Evolutionary conservation across 192 early-diverging fungal genomes (phyloP).

Genomic region (Coemansia sp.): DNA sequence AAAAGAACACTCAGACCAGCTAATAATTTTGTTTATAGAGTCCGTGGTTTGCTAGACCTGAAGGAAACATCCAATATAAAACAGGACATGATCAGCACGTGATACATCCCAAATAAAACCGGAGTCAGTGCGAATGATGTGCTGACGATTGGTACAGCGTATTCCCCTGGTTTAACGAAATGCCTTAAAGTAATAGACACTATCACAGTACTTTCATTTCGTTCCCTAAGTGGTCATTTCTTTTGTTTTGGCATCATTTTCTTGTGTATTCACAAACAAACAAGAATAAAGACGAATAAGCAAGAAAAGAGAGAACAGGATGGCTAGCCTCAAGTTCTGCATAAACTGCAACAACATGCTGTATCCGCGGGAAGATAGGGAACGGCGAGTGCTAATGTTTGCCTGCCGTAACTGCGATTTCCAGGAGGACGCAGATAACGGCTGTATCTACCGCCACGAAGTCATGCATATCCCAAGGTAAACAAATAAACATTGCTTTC

Average conservation of each 20-base stretch:
- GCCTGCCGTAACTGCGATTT: slow-evolving; percentile 79
- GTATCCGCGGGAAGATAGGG: slow-evolving; percentile 73
- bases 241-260: too few species aligned
- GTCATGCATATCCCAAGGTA: slow-evolving; percentile 60
- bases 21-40: not conserved
- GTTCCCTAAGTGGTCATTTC: not conserved
- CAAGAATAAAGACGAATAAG: not conserved
- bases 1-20: not conserved
- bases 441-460: slow-evolving; percentile 75
- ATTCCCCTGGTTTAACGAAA: not conserved
- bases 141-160: not conserved
- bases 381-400: slow-evolving; percentile 58
- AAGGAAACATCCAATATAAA: too few species aligned
- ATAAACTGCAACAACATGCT: slow-evolving; percentile 72
- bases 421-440: slow-evolving; percentile 67
- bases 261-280: not conserved
- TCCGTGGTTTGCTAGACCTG: not conserved
- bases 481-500: not conserved
- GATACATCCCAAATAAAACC: not conserved
- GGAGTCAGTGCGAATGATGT: not conserved
- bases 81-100: not conserved
- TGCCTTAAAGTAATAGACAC: too few species aligned
- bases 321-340: slow-evolving; percentile 53
- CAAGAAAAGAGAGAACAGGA: slow-evolving; percentile 4
- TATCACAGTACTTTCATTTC: not conserved